Conservation (phyloP, 1,284 basidiomycete species). For the Ceraceosorus guamensis region DNA sequence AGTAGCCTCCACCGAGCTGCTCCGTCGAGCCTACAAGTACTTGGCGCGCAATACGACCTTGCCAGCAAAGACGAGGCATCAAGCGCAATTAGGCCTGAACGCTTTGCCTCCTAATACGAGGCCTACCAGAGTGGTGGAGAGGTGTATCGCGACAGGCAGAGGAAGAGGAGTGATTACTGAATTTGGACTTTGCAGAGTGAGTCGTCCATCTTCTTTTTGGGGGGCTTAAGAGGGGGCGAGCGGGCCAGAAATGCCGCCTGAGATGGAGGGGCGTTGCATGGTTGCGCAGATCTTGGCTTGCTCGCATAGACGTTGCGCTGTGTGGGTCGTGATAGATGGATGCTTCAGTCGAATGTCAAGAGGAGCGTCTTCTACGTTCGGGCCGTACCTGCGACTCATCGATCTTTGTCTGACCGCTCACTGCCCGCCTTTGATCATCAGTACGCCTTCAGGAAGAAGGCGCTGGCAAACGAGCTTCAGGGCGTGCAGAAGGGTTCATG, state of each 20-base stretch:
- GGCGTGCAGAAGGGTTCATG: slow-evolving; percentile 85
- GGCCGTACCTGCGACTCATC: neutral
- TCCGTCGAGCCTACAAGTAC: slow-evolving; percentile 46
- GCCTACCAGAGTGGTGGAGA: slow-evolving; percentile 75
- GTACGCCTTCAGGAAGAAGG: slow-evolving; percentile 83
- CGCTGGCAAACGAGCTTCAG: slow-evolving; percentile 66
- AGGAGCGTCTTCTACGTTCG: too few species aligned
- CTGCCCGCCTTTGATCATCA: slow-evolving; percentile 43
- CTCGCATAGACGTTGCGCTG: neutral
- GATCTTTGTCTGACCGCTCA: too few species aligned
- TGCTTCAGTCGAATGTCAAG: too few species aligned
- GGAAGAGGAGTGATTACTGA: slow-evolving; percentile 80
- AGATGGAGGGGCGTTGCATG: neutral
- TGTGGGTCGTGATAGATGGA: neutral
- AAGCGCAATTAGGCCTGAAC: slow-evolving; percentile 91
- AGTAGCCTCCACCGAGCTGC: slow-evolving; percentile 45
- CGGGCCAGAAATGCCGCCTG: neutral
- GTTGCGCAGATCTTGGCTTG: neutral
- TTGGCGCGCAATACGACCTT: slow-evolving; percentile 45
- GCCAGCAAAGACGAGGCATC: slow-evolving; percentile 68
- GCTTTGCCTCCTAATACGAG: slow-evolving; percentile 73
- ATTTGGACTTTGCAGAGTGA: slow-evolving; percentile 77
- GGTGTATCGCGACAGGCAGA: slow-evolving; percentile 74
- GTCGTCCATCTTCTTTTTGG: slow-evolving; percentile 40
- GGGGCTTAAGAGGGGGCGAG: neutral